These are phyloP conservation scores for Neonectria coccinea DNA, from an alignment of 2,329 filamentous ascomycete genomes.

Conservation along the genomic window DNA sequence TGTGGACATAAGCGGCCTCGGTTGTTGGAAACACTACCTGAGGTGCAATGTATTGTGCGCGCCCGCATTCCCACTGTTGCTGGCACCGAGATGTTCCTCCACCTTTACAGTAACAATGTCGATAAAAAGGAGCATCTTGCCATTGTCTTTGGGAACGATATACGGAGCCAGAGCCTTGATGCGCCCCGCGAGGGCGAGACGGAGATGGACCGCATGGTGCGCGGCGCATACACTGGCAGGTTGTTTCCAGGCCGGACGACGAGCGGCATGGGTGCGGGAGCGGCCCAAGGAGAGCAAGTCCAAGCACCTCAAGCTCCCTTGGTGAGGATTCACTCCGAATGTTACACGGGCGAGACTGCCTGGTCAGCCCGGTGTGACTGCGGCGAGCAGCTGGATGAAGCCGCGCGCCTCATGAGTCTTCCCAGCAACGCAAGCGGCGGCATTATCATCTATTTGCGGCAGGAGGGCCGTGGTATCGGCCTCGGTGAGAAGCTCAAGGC, in stretches of 20 bases:
- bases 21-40: conserved; percentile 79
- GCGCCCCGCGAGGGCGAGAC: conserved; percentile 80
- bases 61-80: conserved; percentile 93
- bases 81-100: conserved; percentile 96
- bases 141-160: conserved; percentile 92
- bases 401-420: conserved; percentile 89
- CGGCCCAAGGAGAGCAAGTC: conserved; percentile 33
- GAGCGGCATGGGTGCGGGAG: conserved; percentile 69
- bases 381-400: conserved; percentile 97
- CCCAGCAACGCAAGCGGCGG: conserved; percentile 75
- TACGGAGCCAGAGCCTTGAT: conserved; percentile 80
- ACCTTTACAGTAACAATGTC: conserved; percentile 91
- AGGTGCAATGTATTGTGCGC: conserved; percentile 93
- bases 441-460: conserved; percentile 94
- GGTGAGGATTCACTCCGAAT: conserved; percentile 96
- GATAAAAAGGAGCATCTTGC: conserved; percentile 97
- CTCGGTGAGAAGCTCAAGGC: conserved; percentile 96
- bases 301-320: conserved; percentile 65
- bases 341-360: conserved; percentile 97
- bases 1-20: conserved; percentile 75
- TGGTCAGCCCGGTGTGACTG: conserved; percentile 99
- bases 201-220: conserved; percentile 90
- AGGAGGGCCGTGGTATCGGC: conserved; percentile 96
- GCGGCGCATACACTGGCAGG: conserved; percentile 91
- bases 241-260: conserved; percentile 86